Evolutionary conservation across 1,139 yeast genomes (phyloP), one percentile per base, ranked within the genome.

Genomic region (Entelexis paramagnoliae): DNA sequence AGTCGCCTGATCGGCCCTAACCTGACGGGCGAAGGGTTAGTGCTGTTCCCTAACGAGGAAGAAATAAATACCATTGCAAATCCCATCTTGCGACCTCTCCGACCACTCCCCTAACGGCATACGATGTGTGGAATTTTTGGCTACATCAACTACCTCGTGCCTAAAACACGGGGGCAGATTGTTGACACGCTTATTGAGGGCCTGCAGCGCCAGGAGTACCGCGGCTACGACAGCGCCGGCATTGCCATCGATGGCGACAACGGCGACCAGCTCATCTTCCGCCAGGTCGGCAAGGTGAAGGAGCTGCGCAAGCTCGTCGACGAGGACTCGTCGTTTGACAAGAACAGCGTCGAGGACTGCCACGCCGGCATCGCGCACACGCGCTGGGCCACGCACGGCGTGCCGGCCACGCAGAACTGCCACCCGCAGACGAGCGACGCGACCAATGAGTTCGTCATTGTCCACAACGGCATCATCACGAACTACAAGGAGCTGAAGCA

Each of bases 351-450:
- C 26, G 87, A 87, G 64, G 83, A 80, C 62, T 80, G 83, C 68
- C 98, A 91, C 66, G 91, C 82, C 55, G 98, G 95, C 66, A 91
- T 93, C 68, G 97, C 98, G 39, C 99, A 93, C 71, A 93, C 99
- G 17, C 83, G 99, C 75, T 93, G 99, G 99, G 98, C 99, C 46
- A 93, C 99, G 44, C 99, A 93, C 70, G 99, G 99, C 69, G 86
- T 82, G 63, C 97, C 97, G 53, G 79, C 78, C 63, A 79, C 76
- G 55, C 66, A 71, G 59, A 93, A 93, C 74, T 91, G 97, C 68
- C 99, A 93, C 67, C 99, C 99, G 50, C 98, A 91, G 67, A 75
- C 93, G 62, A 86, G 96, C 0, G 98, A 87, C 67, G 76, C 77
- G 11, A 69, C 71, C 50, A 83, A 83, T 60, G 95, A 89, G 67